These are phyloP conservation scores for Myriosclerotinia curreyana DNA, from an alignment of 2,329 filamentous ascomycete species.

Conservation along the genomic window DNA sequence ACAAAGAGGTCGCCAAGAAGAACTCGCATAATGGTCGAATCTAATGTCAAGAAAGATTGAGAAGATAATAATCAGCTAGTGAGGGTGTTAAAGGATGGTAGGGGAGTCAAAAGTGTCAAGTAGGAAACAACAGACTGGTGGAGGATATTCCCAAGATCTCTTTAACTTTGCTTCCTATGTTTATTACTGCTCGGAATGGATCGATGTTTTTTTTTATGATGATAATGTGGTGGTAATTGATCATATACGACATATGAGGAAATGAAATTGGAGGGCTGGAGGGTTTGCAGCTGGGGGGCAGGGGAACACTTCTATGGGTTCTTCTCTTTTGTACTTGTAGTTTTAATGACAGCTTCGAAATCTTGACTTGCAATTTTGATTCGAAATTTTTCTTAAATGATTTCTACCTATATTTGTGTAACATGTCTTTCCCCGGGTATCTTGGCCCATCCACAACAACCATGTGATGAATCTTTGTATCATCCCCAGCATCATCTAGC, in stretches of 20 bases:
- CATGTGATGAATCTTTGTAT: no score
- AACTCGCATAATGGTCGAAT: slow-evolving; percentile 42
- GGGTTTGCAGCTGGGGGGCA: neutral
- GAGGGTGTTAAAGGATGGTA: slow-evolving; percentile 2
- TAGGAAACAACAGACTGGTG: slow-evolving; percentile 26
- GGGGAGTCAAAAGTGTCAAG: slow-evolving; percentile 21
- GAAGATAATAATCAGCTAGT: slow-evolving; percentile 16
- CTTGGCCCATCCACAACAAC: neutral
- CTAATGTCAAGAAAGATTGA: slow-evolving; percentile 8
- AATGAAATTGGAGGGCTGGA: neutral
- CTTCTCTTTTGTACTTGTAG: slow-evolving; percentile 1
- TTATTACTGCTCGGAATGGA: slow-evolving; percentile 9
- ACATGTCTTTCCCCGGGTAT: neutral
- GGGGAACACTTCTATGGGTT: neutral
- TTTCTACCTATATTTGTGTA: neutral
- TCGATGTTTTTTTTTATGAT: slow-evolving; percentile 16
- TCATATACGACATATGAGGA: slow-evolving; percentile 18
- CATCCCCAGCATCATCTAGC: no score
- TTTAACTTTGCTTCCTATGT: slow-evolving; percentile 24
- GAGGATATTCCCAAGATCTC: slow-evolving; percentile 34
- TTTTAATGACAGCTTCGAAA: slow-evolving; percentile 14
- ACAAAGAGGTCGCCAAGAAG: slow-evolving; percentile 52
- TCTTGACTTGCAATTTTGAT: neutral
- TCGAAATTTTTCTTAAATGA: neutral
- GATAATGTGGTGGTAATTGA: slow-evolving; percentile 21